These are phyloP conservation scores for Rubia peregrina DNA, from an alignment of 305 asterid species.

Conservation along the genomic window DNA sequence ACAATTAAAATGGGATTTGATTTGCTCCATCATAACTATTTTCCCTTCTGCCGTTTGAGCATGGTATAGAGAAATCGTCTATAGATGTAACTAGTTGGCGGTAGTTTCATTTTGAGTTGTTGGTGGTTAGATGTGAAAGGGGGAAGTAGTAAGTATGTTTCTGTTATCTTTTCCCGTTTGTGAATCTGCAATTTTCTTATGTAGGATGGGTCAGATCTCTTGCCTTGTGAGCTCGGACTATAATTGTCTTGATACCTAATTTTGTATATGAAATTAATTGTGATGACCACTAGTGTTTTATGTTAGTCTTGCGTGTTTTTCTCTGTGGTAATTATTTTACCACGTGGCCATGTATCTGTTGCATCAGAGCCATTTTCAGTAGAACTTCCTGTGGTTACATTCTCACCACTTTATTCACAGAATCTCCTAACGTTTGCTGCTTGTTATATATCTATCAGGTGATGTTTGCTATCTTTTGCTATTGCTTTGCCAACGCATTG, in stretches of 20 bases:
- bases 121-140: neutral
- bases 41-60: conserved; percentile 3
- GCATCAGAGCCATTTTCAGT: neutral
- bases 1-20: neutral
- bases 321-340: neutral
- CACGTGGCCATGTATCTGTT: neutral
- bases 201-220: neutral
- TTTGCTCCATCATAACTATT: no score
- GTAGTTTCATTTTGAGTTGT: neutral
- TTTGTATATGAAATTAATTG: no score
- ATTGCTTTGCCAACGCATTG: neutral
- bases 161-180: neutral
- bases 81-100: neutral
- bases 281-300: neutral
- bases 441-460: conserved; percentile 11
- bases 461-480: conserved; percentile 4
- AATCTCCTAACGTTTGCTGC: neutral
- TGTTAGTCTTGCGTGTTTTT: neutral
- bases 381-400: neutral
- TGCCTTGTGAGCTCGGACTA: neutral
- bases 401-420: neutral
- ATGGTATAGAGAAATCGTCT: neutral
- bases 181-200: neutral
- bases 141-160: neutral
- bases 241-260: neutral